Evolutionary conservation across 139 green algal genomes (phyloP).

Genomic region (Picochlorum sp.): DNA sequence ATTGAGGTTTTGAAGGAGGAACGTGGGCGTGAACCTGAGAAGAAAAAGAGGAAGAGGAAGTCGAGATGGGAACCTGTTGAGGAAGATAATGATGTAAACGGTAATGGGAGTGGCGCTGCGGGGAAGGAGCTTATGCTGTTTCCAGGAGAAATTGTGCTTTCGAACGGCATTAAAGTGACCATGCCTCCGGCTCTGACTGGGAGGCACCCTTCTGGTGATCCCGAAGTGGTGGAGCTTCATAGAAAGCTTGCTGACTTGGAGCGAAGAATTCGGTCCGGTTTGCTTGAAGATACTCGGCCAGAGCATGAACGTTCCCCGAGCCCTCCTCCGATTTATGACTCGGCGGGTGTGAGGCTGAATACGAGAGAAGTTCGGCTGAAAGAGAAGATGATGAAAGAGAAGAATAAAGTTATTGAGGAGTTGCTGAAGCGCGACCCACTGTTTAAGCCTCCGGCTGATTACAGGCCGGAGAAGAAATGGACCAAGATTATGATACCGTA

Average conservation of each 20-base stretch:
- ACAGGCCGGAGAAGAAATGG: conserved; percentile 55
- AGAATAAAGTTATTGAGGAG: conserved; percentile 75
- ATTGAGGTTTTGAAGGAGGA: neutral
- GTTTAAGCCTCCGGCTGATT: conserved; percentile 70
- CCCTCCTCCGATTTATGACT: conserved; percentile 88
- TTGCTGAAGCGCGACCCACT: conserved; percentile 75
- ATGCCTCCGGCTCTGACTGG: conserved; percentile 31
- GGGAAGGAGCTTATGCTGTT: conserved; percentile 15
- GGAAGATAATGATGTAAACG: neutral
- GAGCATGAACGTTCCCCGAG: conserved; percentile 78
- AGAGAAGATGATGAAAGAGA: conserved; percentile 62
- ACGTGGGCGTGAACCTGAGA: neutral
- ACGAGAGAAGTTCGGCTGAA: conserved; percentile 72
- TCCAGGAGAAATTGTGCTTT: conserved; percentile 19
- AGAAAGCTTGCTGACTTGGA: conserved; percentile 25
- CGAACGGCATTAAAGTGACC: conserved; percentile 22
- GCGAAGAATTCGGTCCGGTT: neutral
- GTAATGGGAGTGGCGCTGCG: neutral
- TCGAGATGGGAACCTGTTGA: neutral
- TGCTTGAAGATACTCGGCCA: conserved; percentile 31
- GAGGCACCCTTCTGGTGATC: conserved; percentile 19
- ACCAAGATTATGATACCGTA: conserved; percentile 85
- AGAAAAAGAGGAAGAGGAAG: neutral
- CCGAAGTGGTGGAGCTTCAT: conserved; percentile 32
- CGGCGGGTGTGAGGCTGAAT: conserved; percentile 73